Evolutionary conservation across 768 basidiomycete genomes (phyloP).

Genomic region (Mycena metata): DNA sequence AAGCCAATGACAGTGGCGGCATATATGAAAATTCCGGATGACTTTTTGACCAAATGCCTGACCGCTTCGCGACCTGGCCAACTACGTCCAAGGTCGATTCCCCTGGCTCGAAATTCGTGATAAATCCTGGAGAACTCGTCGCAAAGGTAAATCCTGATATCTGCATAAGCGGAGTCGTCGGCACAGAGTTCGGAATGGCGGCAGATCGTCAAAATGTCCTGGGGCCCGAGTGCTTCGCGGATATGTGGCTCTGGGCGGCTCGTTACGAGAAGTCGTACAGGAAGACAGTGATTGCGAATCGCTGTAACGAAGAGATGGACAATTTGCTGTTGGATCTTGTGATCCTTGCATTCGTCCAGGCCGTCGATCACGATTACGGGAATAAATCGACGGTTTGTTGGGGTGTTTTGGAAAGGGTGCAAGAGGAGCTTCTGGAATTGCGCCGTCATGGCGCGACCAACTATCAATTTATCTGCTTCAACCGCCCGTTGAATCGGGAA

Average conservation of each 20-base stretch:
- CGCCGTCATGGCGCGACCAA: no score
- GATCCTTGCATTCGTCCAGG: constrained; percentile 3
- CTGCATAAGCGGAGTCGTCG: constrained; percentile 6
- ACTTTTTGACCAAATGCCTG: constrained; percentile 7
- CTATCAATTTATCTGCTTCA: no score
- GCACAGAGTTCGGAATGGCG: constrained; percentile 4
- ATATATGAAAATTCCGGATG: no score
- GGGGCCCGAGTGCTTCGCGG: background rate
- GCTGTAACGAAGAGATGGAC: background rate
- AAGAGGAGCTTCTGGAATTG: no score
- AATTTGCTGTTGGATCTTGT: constrained; percentile 9
- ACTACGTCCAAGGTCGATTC: constrained; percentile 2
- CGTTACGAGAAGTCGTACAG: no score
- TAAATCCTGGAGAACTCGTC: no score
- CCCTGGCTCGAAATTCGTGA: no score
- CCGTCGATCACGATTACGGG: background rate
- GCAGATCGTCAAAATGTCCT: background rate
- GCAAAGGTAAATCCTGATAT: constrained; percentile 3
- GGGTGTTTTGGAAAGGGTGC: no score
- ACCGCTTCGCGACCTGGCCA: background rate
- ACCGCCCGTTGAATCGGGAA: no score
- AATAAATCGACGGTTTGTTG: constrained; percentile 2
- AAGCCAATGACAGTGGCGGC: constrained; percentile 5
- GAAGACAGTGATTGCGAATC: background rate
- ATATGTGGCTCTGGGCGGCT: constrained; percentile 10